Conservation (phyloP, 495 filamentous ascomycete genomes). For the Tuber microsphaerosporum region DNA sequence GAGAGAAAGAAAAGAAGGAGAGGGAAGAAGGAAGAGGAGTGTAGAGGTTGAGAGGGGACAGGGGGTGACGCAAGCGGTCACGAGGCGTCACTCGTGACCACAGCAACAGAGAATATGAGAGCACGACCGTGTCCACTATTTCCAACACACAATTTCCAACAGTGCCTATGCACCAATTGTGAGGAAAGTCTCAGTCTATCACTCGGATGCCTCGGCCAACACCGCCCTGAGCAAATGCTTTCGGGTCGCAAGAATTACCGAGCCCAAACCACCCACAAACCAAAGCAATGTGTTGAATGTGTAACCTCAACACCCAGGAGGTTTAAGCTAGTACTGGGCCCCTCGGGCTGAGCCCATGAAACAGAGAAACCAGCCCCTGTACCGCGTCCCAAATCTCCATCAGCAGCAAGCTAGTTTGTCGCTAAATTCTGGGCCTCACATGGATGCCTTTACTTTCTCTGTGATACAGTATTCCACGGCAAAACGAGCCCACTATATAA, state of each 20-base stretch:
- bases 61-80: too few species aligned
- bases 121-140: too few species aligned
- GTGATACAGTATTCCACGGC: neutral
- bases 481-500: too few species aligned
- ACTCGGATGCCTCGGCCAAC: neutral
- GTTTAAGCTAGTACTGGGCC: neutral
- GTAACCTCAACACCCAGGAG: neutral
- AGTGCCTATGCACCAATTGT: neutral
- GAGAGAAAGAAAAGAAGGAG: too few species aligned
- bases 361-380: neutral
- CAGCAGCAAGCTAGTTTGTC: neutral
- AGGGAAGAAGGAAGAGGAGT: too few species aligned
- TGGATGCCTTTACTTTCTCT: neutral
- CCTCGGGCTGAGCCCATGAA: neutral
- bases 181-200: neutral
- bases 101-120: too few species aligned
- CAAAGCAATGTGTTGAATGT: neutral
- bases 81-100: too few species aligned
- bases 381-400: neutral
- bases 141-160: too few species aligned
- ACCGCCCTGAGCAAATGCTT: neutral
- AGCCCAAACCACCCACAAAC: neutral
- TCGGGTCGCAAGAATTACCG: neutral
- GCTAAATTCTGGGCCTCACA: neutral
- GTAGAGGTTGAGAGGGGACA: too few species aligned